A percentile compares a stretch with the other conserved stretches of the same genome.
Conservation (phyloP, 768 basidiomycete species). For the Mycena galopus region DNA sequence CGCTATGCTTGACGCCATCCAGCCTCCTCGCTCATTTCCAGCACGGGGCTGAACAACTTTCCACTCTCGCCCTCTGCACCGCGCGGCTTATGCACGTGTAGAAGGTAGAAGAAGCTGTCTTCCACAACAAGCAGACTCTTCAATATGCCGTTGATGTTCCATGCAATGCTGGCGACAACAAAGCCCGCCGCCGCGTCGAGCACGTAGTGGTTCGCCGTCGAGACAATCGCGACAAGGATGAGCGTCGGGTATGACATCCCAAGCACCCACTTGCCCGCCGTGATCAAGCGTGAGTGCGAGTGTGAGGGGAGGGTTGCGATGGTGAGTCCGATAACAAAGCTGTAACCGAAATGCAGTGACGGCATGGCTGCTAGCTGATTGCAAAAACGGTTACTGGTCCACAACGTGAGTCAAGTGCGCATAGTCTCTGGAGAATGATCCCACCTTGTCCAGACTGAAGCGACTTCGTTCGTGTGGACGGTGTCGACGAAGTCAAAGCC, state of each 20-base stretch:
- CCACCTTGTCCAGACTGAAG: no score
- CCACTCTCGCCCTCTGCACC: slow-evolving; percentile 27
- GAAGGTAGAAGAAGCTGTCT: slow-evolving; percentile 30
- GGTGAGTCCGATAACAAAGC: slow-evolving; percentile 36
- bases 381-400: slow-evolving; percentile 37
- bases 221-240: slow-evolving; percentile 36
- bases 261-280: slow-evolving; percentile 27
- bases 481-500: slow-evolving; percentile 35
- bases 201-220: slow-evolving; percentile 38
- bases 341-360: slow-evolving; percentile 34
- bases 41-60: slow-evolving; percentile 33
- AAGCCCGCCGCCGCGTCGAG: slow-evolving; percentile 35
- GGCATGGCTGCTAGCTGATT: slow-evolving; percentile 38
- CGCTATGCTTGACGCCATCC: slow-evolving; percentile 31
- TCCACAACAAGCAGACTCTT: slow-evolving; percentile 34
- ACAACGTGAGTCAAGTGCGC: neutral
- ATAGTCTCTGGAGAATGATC: no score
- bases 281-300: slow-evolving; percentile 26
- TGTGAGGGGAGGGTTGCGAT: slow-evolving; percentile 31
- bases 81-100: slow-evolving; percentile 37
- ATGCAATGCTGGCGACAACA: slow-evolving; percentile 35
- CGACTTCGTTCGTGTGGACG: slow-evolving; percentile 35
- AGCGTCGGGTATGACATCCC: slow-evolving; percentile 36
- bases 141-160: slow-evolving; percentile 37
- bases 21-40: slow-evolving; percentile 35